phyloP scores from a whole-genome alignment of 306 rosid species.

The Gleditsia sinensis region DNA sequence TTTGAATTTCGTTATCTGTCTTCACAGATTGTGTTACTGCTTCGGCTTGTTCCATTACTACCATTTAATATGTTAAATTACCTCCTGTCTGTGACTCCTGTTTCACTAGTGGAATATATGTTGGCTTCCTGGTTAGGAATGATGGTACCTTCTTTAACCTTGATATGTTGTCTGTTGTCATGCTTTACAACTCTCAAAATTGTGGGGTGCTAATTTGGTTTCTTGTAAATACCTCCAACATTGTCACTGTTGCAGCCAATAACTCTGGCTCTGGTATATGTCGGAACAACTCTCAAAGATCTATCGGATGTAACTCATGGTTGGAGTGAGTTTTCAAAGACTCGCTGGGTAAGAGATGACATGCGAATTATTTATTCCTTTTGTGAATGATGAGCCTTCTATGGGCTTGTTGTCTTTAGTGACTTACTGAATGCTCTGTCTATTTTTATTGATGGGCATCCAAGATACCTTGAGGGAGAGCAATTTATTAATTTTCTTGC shows the following conservation, averaged over 20 bases:
- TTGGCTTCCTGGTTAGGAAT: constrained; percentile 95
- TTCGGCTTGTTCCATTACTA: constrained; percentile 90
- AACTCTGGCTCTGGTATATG: constrained; percentile 78
- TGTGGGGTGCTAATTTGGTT: constrained; percentile 1
- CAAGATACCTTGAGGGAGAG: constrained; percentile 32
- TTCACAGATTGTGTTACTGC: constrained; percentile 79
- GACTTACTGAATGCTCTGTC: too few species aligned
- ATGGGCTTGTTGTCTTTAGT: too few species aligned
- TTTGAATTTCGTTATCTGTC: constrained; percentile 11
- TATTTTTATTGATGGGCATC: too few species aligned
- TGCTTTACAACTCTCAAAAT: constrained; percentile 7
- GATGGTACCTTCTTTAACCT: constrained; percentile 68
- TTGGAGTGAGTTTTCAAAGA: constrained; percentile 66
- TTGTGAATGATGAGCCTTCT: constrained; percentile 1
- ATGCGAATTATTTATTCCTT: constrained; percentile 12
- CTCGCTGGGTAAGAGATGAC: constrained; percentile 77
- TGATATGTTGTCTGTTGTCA: constrained; percentile 19
- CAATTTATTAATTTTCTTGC: constrained; percentile 15
- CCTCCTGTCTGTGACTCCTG: constrained; percentile 85
- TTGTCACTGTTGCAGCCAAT: constrained; percentile 66
- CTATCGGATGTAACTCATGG: constrained; percentile 90
- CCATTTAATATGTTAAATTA: constrained; percentile 83
- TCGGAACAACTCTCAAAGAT: constrained; percentile 92
- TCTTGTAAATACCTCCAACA: constrained; percentile 15
- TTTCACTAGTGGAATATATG: constrained; percentile 69